Evolutionary conservation across 2,329 filamentous ascomycete species (phyloP).

Genomic region (Zymoseptoria pseudotritici): DNA sequence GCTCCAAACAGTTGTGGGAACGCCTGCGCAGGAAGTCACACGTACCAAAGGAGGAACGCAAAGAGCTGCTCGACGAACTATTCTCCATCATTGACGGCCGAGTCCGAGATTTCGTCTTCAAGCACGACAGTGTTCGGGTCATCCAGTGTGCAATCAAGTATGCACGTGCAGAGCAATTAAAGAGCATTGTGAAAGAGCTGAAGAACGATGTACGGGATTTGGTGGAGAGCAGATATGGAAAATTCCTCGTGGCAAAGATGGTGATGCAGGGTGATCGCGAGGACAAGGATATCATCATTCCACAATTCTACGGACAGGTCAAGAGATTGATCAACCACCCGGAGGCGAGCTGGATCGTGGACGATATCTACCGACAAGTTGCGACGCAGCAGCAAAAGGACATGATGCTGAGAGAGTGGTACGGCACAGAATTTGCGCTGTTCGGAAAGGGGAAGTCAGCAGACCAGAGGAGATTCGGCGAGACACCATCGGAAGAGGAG

Average conservation of each 20-base stretch:
- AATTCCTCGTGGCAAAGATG: slow-evolving; percentile 93
- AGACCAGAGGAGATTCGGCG: background rate
- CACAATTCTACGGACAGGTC: slow-evolving; percentile 91
- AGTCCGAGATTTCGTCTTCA: slow-evolving; percentile 93
- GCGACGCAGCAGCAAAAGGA: slow-evolving; percentile 82
- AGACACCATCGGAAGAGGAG: slow-evolving; percentile 15
- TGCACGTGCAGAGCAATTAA: slow-evolving; percentile 73
- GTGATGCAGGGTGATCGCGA: slow-evolving; percentile 85
- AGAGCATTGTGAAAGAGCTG: slow-evolving; percentile 78
- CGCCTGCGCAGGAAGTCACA: slow-evolving; percentile 86
- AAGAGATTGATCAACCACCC: slow-evolving; percentile 91
- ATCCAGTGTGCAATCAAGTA: slow-evolving; percentile 98
- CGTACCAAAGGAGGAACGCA: slow-evolving; percentile 80
- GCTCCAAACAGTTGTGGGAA: slow-evolving; percentile 97
- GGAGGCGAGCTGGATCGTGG: slow-evolving; percentile 94
- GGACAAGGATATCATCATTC: slow-evolving; percentile 79
- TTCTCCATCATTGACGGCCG: slow-evolving; percentile 86
- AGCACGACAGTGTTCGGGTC: slow-evolving; percentile 94
- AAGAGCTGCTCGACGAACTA: slow-evolving; percentile 78
- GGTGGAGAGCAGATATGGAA: slow-evolving; percentile 92
- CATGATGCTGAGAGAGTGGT: slow-evolving; percentile 85
- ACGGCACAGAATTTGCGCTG: slow-evolving; percentile 84
- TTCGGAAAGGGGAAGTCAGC: slow-evolving; percentile 57
- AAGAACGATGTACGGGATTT: slow-evolving; percentile 76
- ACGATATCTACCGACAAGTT: slow-evolving; percentile 88